Percentiles rank a stretch among this genome's conserved stretches.
Conservation (phyloP, 2,329 filamentous ascomycete genomes). For the Penicillium expansum region DNA sequence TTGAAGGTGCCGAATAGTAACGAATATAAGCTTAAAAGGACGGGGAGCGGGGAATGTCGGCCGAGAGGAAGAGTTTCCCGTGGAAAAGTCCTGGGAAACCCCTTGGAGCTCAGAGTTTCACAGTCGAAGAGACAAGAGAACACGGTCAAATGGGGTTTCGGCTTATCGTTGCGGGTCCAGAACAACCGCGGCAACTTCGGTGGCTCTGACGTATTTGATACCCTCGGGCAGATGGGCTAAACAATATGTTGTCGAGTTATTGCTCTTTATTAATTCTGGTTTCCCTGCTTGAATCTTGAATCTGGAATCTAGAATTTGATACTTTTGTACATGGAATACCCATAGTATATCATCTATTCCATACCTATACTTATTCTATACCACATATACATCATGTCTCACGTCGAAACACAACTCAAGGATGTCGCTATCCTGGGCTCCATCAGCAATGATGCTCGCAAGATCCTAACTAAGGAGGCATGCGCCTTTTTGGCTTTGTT, state of each 20-base stretch:
- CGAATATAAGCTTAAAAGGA: neutral
- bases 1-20: neutral
- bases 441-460: slow-evolving; percentile 74
- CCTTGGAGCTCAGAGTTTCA: neutral
- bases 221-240: slow-evolving; percentile 22
- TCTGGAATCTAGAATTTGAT: too few relatives aligned
- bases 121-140: neutral
- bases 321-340: neutral
- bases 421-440: slow-evolving; percentile 82
- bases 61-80: slow-evolving; percentile 28
- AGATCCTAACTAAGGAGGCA: slow-evolving; percentile 88
- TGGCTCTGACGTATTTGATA: slow-evolving; percentile 23
- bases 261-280: too few relatives aligned
- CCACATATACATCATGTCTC: slow-evolving; percentile 53
- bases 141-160: slow-evolving; percentile 1
- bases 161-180: slow-evolving; percentile 12
- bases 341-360: neutral
- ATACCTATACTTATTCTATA: neutral
- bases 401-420: slow-evolving; percentile 73
- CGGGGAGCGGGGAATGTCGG: slow-evolving; percentile 21
- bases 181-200: slow-evolving; percentile 22
- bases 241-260: too few relatives aligned
- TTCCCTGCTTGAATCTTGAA: too few relatives aligned
- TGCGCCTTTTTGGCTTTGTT: slow-evolving; percentile 89
- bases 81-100: slow-evolving; percentile 22